Evolutionary conservation across 768 basidiomycete genomes (phyloP), one percentile per base, ranked within the genome.

Genomic region (Mycena maculata): DNA sequence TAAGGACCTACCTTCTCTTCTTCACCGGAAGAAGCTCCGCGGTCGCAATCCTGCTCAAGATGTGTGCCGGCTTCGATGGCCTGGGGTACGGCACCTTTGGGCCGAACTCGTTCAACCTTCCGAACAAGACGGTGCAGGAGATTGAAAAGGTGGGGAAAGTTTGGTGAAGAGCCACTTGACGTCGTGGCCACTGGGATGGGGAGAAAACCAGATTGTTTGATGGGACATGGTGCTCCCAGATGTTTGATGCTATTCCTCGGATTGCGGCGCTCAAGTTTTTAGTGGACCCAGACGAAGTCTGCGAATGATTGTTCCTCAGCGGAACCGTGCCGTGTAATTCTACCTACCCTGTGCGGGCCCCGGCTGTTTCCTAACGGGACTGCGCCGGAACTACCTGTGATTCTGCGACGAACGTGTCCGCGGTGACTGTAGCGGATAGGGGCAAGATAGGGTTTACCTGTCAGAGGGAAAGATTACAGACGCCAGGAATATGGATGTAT

Each of bases 121-220:
- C 57, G 63, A 44, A 56, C 12, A 64, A 57, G 30, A 64, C 63
- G 12, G 54, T 64, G 12, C 63, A 64, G 22, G 63, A 64, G 54
- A 64, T 64, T 36, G 63, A 64, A 38, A 28, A 10, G 11, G 63
- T 23, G 63, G 13, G 63, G 63, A 22, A 54, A 33, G 10, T 57
- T 64, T 28, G 53, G 55, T 11, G 55, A 56, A 2, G 63, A 64
- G 22, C 54, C 54, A 0, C 47, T 64, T 2, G 63, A 64, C 20
- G 33, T 56, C 20, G 63, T 57, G 20, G 55, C 44, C 3, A 64
- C 53, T 8, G 63, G 57, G 63, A 56, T 57, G 38, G 33, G 36
- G 20, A 39, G 55, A n/a, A 64, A 64, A 28, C 63, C 63, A 7
- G 63, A 64, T 16, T 64, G 63, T 23, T 57, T 64, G 38, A 56